These are phyloP conservation scores for Penicillium sp. DNA, from an alignment of 2,329 filamentous ascomycete genomes.

Conservation along the genomic window DNA sequence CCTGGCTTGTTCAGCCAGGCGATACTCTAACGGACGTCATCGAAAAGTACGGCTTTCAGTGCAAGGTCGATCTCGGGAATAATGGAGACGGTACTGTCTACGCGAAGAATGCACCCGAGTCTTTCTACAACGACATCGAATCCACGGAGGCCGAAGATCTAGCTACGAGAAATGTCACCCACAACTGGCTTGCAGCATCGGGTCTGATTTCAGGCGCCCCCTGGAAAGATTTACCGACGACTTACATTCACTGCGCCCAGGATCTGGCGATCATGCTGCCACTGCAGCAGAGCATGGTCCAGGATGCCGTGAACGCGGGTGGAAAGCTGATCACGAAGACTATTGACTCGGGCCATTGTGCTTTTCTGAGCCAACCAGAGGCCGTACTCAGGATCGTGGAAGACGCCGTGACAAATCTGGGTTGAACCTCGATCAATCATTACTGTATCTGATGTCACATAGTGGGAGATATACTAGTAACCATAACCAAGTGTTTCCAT, in stretches of 20 bases:
- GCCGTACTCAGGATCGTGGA: neutral
- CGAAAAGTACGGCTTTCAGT: conserved; percentile 6
- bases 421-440: too few relatives aligned
- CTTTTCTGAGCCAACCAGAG: conserved; percentile 10
- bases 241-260: conserved; percentile 6
- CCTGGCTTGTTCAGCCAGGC: conserved; percentile 5
- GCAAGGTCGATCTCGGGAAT: conserved; percentile 3
- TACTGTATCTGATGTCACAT: too few relatives aligned
- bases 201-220: conserved; percentile 4
- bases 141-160: neutral
- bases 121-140: conserved; percentile 14
- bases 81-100: conserved; percentile 7
- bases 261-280: conserved; percentile 7
- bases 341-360: conserved; percentile 14
- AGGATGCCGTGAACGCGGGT: conserved; percentile 8
- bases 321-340: neutral
- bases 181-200: conserved; percentile 5
- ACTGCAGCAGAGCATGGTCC: conserved; percentile 10
- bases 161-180: conserved; percentile 5
- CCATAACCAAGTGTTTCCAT: too few relatives aligned
- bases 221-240: conserved; percentile 11
- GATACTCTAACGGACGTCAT: neutral
- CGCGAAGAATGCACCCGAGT: conserved; percentile 11
- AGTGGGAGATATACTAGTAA: too few relatives aligned
- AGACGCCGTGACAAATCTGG: neutral